These are phyloP conservation scores for Epichloe sp. DNA, from an alignment of 2,329 filamentous ascomycete genomes.

Conservation along the genomic window DNA sequence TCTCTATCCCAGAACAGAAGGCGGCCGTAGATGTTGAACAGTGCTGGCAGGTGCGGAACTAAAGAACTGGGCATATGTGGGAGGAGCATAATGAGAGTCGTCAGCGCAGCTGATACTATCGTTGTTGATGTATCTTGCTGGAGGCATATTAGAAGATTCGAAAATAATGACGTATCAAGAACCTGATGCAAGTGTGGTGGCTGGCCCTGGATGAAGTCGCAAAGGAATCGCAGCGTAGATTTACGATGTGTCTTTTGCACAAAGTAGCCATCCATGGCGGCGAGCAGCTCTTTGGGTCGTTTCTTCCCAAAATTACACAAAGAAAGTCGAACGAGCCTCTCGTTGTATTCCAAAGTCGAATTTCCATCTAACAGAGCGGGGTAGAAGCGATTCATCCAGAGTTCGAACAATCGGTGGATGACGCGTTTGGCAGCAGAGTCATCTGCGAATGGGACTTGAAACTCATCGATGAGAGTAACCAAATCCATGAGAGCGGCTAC, in stretches of 20 bases:
- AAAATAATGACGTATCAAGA: slow-evolving; percentile 57
- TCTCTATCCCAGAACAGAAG: slow-evolving; percentile 65
- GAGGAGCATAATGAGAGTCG: slow-evolving; percentile 66
- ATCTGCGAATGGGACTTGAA: slow-evolving; percentile 29
- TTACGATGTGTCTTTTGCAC: slow-evolving; percentile 50
- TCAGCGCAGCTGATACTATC: slow-evolving; percentile 61
- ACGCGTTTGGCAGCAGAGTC: slow-evolving; percentile 35
- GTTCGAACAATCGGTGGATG: slow-evolving; percentile 40
- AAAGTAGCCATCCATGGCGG: slow-evolving; percentile 51
- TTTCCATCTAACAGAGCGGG: slow-evolving; percentile 23
- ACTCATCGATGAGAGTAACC: slow-evolving; percentile 48
- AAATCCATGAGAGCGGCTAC: slow-evolving; percentile 52
- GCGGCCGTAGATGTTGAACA: slow-evolving; percentile 73
- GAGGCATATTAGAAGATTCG: slow-evolving; percentile 58
- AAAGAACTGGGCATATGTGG: slow-evolving; percentile 68
- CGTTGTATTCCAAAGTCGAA: slow-evolving; percentile 29
- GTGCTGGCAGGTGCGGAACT: slow-evolving; percentile 51
- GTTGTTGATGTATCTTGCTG: slow-evolving; percentile 68
- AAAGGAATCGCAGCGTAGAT: slow-evolving; percentile 52
- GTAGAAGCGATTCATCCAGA: slow-evolving; percentile 41
- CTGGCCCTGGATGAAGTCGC: slow-evolving; percentile 59
- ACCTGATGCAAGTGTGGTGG: slow-evolving; percentile 69
- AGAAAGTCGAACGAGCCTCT: slow-evolving; percentile 37
- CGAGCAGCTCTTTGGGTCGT: slow-evolving; percentile 57
- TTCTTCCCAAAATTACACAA: slow-evolving; percentile 52